Evolutionary conservation across 2,329 filamentous ascomycete species (phyloP).

Genomic region (Ophiosphaerella korrae): DNA sequence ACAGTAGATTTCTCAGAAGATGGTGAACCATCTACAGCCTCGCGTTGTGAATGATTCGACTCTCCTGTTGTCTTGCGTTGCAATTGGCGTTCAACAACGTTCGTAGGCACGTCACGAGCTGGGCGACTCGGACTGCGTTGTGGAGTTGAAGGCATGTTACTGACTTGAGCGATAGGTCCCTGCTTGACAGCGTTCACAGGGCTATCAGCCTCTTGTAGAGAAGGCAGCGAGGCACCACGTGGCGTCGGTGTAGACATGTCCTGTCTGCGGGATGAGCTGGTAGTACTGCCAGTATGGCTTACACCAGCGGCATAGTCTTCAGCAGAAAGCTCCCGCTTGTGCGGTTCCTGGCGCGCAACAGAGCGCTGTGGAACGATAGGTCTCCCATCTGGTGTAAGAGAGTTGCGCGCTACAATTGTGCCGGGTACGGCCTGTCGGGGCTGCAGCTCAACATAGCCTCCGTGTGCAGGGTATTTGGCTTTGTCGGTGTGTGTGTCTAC

Average conservation of each 20-base stretch:
- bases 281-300: constrained; percentile 6
- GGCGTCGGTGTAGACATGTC: constrained; percentile 27
- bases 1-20: constrained; percentile 36
- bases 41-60: constrained; percentile 23
- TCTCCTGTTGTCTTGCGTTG: constrained; percentile 31
- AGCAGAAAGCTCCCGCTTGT: constrained; percentile 15
- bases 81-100: constrained; percentile 22
- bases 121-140: constrained; percentile 24
- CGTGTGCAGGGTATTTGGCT: constrained; percentile 24
- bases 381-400: constrained; percentile 34
- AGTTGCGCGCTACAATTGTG: constrained; percentile 26
- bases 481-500: constrained; percentile 18
- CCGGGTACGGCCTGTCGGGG: constrained; percentile 32
- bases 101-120: constrained; percentile 22
- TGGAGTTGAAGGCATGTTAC: constrained; percentile 14
- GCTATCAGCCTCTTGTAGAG: constrained; percentile 37
- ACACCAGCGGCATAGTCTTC: constrained; percentile 7
- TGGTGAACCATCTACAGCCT: constrained; percentile 22
- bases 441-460: constrained; percentile 34
- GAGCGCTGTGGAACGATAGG: constrained; percentile 26
- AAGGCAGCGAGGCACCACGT: constrained; percentile 32
- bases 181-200: constrained; percentile 7
- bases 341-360: constrained; percentile 24
- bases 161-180: constrained; percentile 12
- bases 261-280: constrained; percentile 24